Percentiles rank a stretch among this genome's conserved stretches.
Evolutionary conservation across 805 yeast species (phyloP).

Genomic region (Clavispora asparagi): DNA sequence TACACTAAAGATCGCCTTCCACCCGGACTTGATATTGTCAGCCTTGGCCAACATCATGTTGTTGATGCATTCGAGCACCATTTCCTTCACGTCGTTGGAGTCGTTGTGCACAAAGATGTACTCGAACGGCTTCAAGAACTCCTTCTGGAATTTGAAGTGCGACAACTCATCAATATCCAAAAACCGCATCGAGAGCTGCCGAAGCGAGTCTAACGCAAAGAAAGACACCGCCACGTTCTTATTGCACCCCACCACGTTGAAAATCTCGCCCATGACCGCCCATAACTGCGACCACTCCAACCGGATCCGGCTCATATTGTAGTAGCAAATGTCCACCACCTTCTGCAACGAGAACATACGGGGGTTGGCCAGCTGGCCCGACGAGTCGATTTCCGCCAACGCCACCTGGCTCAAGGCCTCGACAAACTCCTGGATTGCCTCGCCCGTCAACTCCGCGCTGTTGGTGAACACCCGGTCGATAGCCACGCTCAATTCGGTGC

Average conservation of each 20-base stretch:
- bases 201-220: slow-evolving; percentile 89
- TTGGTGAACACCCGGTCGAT: slow-evolving; percentile 86
- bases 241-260: slow-evolving; percentile 80
- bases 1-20: slow-evolving; percentile 84
- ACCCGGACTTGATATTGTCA: slow-evolving; percentile 78
- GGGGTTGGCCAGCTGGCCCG: slow-evolving; percentile 77
- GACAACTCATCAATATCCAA: slow-evolving; percentile 90
- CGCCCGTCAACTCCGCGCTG: slow-evolving; percentile 73
- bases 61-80: slow-evolving; percentile 85
- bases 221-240: slow-evolving; percentile 70
- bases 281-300: slow-evolving; percentile 96
- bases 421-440: slow-evolving; percentile 82
- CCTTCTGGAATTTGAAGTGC: slow-evolving; percentile 93
- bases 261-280: slow-evolving; percentile 88
- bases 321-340: slow-evolving; percentile 95
- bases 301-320: slow-evolving; percentile 93
- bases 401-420: slow-evolving; percentile 83
- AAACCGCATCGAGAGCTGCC: slow-evolving; percentile 90
- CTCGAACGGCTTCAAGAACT: slow-evolving; percentile 86
- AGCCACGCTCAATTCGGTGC: slow-evolving; percentile 69
- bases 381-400: slow-evolving; percentile 83
- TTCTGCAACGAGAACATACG: slow-evolving; percentile 90
- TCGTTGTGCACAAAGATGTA: slow-evolving; percentile 66
- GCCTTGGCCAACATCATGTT: slow-evolving; percentile 80
- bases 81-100: slow-evolving; percentile 68